Evolutionary conservation across 352 stramenopile species (phyloP).

Genomic region (Phytophthora pluvialis): DNA sequence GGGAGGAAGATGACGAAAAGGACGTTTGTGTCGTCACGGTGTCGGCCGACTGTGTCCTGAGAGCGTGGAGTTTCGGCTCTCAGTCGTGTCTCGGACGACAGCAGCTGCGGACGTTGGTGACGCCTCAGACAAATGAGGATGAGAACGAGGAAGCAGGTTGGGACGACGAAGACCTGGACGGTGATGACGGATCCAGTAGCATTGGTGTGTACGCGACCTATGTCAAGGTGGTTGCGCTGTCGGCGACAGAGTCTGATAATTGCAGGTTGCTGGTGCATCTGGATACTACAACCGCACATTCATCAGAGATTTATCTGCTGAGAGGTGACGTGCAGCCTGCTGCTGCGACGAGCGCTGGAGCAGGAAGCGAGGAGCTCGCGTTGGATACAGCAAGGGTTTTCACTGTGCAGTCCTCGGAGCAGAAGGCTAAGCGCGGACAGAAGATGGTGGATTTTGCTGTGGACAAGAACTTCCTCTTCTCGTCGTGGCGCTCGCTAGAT

Average conservation of each 20-base stretch:
- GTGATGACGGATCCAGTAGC: constrained; percentile 28
- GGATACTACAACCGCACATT: constrained; percentile 59
- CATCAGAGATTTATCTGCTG: constrained; percentile 67
- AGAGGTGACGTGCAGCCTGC: constrained; percentile 55
- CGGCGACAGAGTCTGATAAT: constrained; percentile 58
- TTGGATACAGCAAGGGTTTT: constrained; percentile 66
- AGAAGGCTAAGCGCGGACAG: constrained; percentile 44
- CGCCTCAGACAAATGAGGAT: constrained; percentile 16
- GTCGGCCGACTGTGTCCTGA: constrained; percentile 68
- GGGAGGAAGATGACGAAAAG: constrained; percentile 47
- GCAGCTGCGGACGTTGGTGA: constrained; percentile 48
- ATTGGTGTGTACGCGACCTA: constrained; percentile 46
- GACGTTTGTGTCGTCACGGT: constrained; percentile 78
- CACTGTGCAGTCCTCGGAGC: constrained; percentile 32
- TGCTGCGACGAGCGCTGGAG: constrained; percentile 26
- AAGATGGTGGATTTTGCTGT: constrained; percentile 80
- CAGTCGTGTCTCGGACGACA: constrained; percentile 75
- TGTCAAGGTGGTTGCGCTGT: constrained; percentile 67
- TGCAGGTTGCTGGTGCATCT: constrained; percentile 72
- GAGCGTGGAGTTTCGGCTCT: constrained; percentile 70
- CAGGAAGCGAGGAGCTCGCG: constrained; percentile 47
- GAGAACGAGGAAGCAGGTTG: constrained; percentile 36
- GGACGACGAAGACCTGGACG: constrained; percentile 45
- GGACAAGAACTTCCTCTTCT: constrained; percentile 73
- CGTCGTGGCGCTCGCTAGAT: constrained; percentile 68